These are phyloP conservation scores for Alloascoidea africana DNA, from an alignment of 805 yeast species.

Conservation along the genomic window DNA sequence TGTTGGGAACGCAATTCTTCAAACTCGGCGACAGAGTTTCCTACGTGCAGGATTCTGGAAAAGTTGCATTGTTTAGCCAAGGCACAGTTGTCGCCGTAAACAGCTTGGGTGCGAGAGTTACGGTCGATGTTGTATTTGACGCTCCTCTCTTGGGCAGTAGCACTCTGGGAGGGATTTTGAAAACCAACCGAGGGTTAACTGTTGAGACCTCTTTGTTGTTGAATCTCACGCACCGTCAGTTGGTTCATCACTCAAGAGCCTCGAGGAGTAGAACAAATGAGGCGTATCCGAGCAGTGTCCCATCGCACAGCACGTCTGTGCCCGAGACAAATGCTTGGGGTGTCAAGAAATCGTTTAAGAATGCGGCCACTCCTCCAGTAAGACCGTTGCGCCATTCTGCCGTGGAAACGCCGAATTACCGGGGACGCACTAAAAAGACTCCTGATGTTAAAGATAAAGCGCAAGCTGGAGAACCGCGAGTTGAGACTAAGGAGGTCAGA, in stretches of 20 bases:
- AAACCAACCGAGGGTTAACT: constrained; percentile 68
- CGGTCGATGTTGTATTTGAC: constrained; percentile 67
- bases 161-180: constrained; percentile 61
- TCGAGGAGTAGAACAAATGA: constrained; percentile 18
- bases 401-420: no score
- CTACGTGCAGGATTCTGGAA: constrained; percentile 75
- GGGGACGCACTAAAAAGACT: no score
- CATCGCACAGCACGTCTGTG: background rate
- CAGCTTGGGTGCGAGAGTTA: constrained; percentile 33
- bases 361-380: background rate
- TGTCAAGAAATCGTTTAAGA: background rate
- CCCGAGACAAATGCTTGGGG: background rate
- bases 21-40: constrained; percentile 81
- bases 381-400: no score
- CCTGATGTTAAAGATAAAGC: no score
- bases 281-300: background rate
- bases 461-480: no score
- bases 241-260: constrained; percentile 60
- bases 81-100: constrained; percentile 80
- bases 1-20: constrained; percentile 62
- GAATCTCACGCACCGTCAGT: constrained; percentile 62
- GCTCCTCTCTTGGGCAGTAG: constrained; percentile 71
- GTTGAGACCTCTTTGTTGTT: constrained; percentile 71
- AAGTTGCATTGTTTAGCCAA: constrained; percentile 71
- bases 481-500: no score